phyloP scores from a whole-genome alignment of 148 eudicot species.

The Heliamphora exappendiculata region DNA sequence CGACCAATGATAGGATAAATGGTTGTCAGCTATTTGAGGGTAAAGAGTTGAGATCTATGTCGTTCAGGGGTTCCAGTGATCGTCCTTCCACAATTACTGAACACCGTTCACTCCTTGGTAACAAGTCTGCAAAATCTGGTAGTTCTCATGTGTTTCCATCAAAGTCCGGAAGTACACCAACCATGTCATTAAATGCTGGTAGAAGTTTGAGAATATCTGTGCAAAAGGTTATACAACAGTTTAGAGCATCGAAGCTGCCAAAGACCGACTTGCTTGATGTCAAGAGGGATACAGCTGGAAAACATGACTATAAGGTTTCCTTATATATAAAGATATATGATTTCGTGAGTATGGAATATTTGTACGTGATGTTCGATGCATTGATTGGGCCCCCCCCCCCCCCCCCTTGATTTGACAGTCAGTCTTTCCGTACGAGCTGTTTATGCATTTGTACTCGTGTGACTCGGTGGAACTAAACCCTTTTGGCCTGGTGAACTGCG shows the following conservation, averaged over 20 bases:
- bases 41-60: conserved; percentile 9
- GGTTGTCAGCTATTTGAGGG: conserved; percentile 10
- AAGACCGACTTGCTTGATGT: neutral
- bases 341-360: neutral
- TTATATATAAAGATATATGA: neutral
- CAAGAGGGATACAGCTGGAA: neutral
- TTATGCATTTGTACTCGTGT: neutral
- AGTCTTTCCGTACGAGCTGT: conserved; percentile 5
- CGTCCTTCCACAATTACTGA: conserved; percentile 11
- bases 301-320: neutral
- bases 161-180: neutral
- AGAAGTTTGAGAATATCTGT: neutral
- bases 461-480: neutral
- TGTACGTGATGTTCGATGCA: neutral
- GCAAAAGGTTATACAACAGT: neutral
- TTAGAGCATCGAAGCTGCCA: neutral
- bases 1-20: conserved; percentile 10
- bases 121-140: conserved; percentile 21
- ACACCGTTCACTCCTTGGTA: conserved; percentile 1
- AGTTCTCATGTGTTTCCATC: neutral
- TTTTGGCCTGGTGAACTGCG: conserved; percentile 5
- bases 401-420: neutral
- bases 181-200: neutral
- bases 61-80: conserved; percentile 9
- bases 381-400: neutral